Evolutionary conservation across 169 alveolate species (phyloP).

Genomic region (Plasmodium vivax): DNA sequence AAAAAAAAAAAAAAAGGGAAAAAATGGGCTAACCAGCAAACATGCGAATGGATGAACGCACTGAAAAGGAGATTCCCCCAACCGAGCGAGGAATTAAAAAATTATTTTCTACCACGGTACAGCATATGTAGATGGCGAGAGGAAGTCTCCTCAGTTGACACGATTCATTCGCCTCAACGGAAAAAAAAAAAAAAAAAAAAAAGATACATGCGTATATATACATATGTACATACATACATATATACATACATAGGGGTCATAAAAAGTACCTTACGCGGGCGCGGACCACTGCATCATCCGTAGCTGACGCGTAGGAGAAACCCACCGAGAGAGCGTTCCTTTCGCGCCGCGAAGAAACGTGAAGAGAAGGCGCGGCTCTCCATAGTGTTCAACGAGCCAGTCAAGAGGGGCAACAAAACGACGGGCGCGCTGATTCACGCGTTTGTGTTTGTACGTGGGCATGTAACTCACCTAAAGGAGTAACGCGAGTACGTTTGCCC

Average conservation of each 20-base stretch:
- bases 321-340: not conserved
- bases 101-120: not conserved
- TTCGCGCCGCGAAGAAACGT: not conserved
- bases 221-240: not conserved
- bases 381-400: not conserved
- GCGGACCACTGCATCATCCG: not conserved
- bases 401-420: not conserved
- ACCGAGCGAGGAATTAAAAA: not conserved
- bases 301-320: not conserved
- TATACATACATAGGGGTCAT: not conserved
- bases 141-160: not conserved
- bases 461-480: not conserved
- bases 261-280: not conserved
- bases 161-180: not conserved
- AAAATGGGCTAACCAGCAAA: not conserved
- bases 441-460: not conserved
- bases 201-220: not conserved
- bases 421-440: not conserved
- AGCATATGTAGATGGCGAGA: not conserved
- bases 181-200: no score
- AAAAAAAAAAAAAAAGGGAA: no score
- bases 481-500: not conserved
- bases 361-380: not conserved
- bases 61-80: not conserved
- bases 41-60: not conserved